Evolutionary conservation across 164 flowering plant species (phyloP), one percentile per base, ranked within the genome.

Genomic region (Chimonanthus salicifolius): DNA sequence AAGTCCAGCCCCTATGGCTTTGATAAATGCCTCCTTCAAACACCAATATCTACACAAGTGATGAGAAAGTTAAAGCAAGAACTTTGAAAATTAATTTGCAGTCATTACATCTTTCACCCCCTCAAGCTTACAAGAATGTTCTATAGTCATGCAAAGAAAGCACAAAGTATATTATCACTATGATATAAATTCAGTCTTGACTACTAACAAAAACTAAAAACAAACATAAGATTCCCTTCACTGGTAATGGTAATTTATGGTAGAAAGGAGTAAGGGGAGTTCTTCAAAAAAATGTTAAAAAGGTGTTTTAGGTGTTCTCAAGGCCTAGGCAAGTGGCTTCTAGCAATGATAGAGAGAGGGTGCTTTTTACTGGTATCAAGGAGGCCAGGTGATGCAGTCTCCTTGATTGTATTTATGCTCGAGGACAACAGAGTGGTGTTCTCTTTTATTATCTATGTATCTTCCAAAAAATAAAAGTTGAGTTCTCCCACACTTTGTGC

Each of bases 11-110:
- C 98, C 98, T 50, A 82, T 85, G 62, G 97, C 94, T 80, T 94
- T 92, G 73, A 89, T 81, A 82, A 79, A 94, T 65, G 98, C 91
- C 84, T 94, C 97, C 85, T 94, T 94, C 71, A 92, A 74, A 78
- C 90, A 84, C 98, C 98, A 94, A 78, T 88, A 94, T 77, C 94
- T 94, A 82, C 78, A 79, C 44, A 65, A 76, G 10, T 13, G 8
- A 68, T 54, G 60, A n/a, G 2, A 9, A 54, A 10, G n/a, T 10
- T 54, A 10, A 54, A 54, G 60, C 16, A 7, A 13, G 60, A 54
- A 13, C 15, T 54, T 54, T 11, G 9, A 54, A 54, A 54, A 54
- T 54, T 2, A n/a, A 11, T 54, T n/a, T 54, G 16, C 11, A 54
- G 16, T 2, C 16, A 11, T 54, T 54, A 0, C 11, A 11, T 54